Percentiles rank a stretch among this genome's conserved stretches.
Evolutionary conservation across 257 asterid species (phyloP).

Genomic region (Primulina tabacum): DNA sequence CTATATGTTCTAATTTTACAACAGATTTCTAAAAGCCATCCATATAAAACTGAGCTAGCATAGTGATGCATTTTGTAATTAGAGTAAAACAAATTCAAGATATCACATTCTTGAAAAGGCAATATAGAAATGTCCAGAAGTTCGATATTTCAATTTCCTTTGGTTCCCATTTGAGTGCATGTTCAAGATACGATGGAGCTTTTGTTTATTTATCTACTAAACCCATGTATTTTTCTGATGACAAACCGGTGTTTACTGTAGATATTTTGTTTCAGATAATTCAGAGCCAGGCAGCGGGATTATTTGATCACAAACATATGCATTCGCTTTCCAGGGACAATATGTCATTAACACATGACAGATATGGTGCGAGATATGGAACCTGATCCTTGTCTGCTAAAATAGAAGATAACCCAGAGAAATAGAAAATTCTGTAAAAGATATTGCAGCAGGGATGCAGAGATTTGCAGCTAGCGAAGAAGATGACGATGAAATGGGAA

Average conservation of each 20-base stretch:
- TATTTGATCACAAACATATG: constrained; percentile 17
- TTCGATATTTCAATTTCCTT: not conserved
- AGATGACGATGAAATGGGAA: constrained; percentile 90
- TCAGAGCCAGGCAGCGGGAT: constrained; percentile 19
- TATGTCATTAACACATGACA: constrained; percentile 13
- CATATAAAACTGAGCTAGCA: constrained; percentile 8
- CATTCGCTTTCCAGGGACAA: constrained; percentile 8
- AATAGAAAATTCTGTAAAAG: constrained; percentile 22
- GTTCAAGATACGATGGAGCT: constrained; percentile 1
- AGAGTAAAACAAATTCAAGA: constrained; percentile 1
- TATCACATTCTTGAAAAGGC: constrained; percentile 9
- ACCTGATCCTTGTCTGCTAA: constrained; percentile 25
- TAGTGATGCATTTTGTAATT: constrained; percentile 4
- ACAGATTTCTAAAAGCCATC: not conserved
- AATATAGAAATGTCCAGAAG: constrained; percentile 8
- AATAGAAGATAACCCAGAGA: constrained; percentile 27
- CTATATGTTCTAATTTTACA: not conserved
- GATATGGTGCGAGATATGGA: constrained; percentile 24
- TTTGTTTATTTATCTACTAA: not conserved
- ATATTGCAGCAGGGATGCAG: constrained; percentile 68
- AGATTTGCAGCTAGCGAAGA: constrained; percentile 78
- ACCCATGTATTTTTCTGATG: not conserved
- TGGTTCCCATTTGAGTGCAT: not conserved
- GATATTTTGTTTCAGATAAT: constrained; percentile 22
- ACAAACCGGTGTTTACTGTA: constrained; percentile 17